Base-by-base conservation (phyloP, 345 rosid genomes). In the Jatropha curcas region DNA sequence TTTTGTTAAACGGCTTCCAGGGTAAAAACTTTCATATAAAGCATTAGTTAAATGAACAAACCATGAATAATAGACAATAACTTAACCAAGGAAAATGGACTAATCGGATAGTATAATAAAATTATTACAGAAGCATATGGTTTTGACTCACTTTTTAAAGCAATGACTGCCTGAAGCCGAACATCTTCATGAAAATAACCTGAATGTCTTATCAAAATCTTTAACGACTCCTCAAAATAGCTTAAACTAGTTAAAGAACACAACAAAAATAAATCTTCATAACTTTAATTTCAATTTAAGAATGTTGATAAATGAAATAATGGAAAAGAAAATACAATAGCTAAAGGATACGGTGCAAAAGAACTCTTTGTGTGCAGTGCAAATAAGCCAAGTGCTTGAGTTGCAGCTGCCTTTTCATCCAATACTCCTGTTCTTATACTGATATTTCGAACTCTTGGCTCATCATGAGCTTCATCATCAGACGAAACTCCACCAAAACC, bases 381-480 rank as follows among this genome's bases (percentile, higher is more conserved):
- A 89, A 93, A 91, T 61, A 96, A 80, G 77, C 99, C 99, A 84
- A 96, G 88, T 35, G 98, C 96, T 87, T 96, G 99, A 79, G 96
- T 96, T 72, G 99, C 99, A 78, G 99, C 98, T 64, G 99, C 99
- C 88, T 96, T 96, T 87, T 96, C 99, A 82, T 96, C 99, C 75
- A 96, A 77, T 46, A 96, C 94, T 76, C 99, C 99, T 33, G 99
- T 96, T 83, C 99, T 87, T 77, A 96, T 79, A 70, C 99, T 93
- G 77, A 96, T 91, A 78, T 96, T 96, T 74, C 97, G 86, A 76
- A 93, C 94, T 73, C 97, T 88, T 65, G 95, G 93, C 77, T 90
- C 98, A 83, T 90, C 97, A 72, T 86, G 96, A 83, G 97, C 98
- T 86, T 96, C 99, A 86, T 96, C 99, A 80, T 93, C 99, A 52